Conservation (phyloP, 2,329 filamentous ascomycete species). For the Mycogone perniciosa region DNA sequence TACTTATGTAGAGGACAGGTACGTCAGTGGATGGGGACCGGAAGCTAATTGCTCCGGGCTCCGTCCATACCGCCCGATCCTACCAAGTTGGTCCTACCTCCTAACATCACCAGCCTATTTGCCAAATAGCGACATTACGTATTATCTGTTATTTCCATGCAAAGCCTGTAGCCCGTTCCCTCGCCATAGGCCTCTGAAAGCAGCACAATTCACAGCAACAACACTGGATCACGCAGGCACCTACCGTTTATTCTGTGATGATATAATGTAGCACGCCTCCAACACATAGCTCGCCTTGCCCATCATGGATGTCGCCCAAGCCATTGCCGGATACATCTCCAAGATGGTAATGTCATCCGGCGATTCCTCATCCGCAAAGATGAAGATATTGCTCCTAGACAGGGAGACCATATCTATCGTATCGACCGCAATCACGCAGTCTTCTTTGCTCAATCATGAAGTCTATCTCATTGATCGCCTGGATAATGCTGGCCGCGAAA, state of each 20-base stretch:
- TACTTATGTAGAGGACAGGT: no score
- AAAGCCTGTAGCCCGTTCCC: slow-evolving; percentile 4
- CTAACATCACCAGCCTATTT: no score
- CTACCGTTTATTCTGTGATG: slow-evolving; percentile 1
- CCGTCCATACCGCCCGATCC: no score
- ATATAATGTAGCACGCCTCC: slow-evolving; percentile 7
- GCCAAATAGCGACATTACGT: neutral
- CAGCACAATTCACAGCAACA: neutral
- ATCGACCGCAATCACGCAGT: slow-evolving; percentile 93
- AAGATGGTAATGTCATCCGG: slow-evolving; percentile 78
- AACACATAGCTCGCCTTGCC: slow-evolving; percentile 4
- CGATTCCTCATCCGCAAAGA: slow-evolving; percentile 76
- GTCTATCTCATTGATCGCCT: slow-evolving; percentile 96
- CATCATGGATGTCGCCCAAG: slow-evolving; percentile 88
- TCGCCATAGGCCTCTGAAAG: neutral
- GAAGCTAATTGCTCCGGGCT: no score
- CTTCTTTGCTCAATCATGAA: slow-evolving; percentile 88
- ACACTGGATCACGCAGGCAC: neutral
- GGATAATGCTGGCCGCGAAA: slow-evolving; percentile 83
- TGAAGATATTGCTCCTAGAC: slow-evolving; percentile 96
- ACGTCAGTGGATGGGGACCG: no score
- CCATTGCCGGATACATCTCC: slow-evolving; percentile 88
- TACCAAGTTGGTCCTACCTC: no score
- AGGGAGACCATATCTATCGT: slow-evolving; percentile 90
- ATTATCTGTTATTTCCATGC: neutral